Evolutionary conservation across 2,329 filamentous ascomycete species (phyloP).

Genomic region (Fusarium coffeatum): DNA sequence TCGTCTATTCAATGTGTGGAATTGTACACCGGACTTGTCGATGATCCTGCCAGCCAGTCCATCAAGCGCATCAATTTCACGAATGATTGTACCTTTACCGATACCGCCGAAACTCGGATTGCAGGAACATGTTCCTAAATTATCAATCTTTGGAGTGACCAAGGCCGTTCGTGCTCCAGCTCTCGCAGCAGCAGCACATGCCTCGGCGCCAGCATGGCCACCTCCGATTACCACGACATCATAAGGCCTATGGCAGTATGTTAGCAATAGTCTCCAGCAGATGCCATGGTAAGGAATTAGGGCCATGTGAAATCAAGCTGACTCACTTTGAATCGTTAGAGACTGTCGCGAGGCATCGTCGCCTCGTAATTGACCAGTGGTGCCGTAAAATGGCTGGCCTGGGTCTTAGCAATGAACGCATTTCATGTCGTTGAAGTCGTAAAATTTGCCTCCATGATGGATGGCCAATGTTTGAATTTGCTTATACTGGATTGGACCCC

Average conservation of each 20-base stretch:
- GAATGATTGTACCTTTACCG: slow-evolving; percentile 94
- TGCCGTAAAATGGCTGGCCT: slow-evolving; percentile 36
- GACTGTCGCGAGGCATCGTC: slow-evolving; percentile 49
- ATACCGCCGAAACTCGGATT: slow-evolving; percentile 99
- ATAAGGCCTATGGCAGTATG: slow-evolving; percentile 66
- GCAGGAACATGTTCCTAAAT: slow-evolving; percentile 94
- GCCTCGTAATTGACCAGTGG: slow-evolving; percentile 26
- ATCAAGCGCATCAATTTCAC: slow-evolving; percentile 94
- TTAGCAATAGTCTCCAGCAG: slow-evolving; percentile 18
- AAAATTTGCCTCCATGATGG: slow-evolving; percentile 31
- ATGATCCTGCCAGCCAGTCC: slow-evolving; percentile 89
- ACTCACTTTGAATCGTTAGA: slow-evolving; percentile 48
- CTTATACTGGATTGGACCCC: not conserved
- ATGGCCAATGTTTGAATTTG: slow-evolving; percentile 18
- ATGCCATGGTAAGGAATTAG: slow-evolving; percentile 9
- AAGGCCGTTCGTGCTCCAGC: slow-evolving; percentile 89
- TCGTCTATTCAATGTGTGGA: slow-evolving; percentile 85
- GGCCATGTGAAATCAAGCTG: not conserved
- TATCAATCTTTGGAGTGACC: slow-evolving; percentile 87
- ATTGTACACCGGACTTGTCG: slow-evolving; percentile 95
- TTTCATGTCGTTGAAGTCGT: slow-evolving; percentile 41
- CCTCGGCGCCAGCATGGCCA: slow-evolving; percentile 95
- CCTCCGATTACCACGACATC: slow-evolving; percentile 97
- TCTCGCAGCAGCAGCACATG: slow-evolving; percentile 88
- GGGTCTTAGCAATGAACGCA: slow-evolving; percentile 46